Percentiles rank a stretch among this genome's conserved stretches.
Conservation (phyloP, 148 eudicot genomes). For the Fagopyrum tataricum region DNA sequence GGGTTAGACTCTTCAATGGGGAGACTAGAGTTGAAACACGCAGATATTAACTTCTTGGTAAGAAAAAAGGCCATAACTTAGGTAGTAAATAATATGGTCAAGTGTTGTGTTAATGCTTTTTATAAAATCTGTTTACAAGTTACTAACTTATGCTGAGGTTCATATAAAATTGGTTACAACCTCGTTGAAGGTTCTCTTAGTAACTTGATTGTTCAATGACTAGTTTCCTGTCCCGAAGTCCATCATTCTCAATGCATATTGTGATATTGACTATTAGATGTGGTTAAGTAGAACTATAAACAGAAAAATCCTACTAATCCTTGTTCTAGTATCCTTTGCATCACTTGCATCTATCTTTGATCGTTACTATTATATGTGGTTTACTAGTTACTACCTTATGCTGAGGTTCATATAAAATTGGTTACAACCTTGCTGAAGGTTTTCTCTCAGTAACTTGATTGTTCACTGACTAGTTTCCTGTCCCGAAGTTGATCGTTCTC, state of each 20-base stretch:
- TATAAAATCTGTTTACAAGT: not conserved
- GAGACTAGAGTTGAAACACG: conserved; percentile 15
- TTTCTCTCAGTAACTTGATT: not conserved
- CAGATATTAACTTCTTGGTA: conserved; percentile 12
- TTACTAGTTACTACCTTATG: not conserved
- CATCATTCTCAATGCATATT: not conserved
- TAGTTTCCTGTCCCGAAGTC: not conserved
- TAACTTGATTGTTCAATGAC: not conserved
- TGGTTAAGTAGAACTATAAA: not conserved
- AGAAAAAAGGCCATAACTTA: not conserved
- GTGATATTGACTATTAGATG: not conserved
- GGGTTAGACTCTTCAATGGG: conserved; percentile 16
- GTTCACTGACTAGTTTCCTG: not conserved
- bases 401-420: not conserved
- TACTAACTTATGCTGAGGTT: not conserved
- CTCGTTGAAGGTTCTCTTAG: not conserved
- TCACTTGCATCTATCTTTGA: not conserved
- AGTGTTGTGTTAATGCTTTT: no score
- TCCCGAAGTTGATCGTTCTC: not conserved
- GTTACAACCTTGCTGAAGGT: not conserved
- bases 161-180: not conserved
- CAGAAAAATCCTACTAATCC: not conserved
- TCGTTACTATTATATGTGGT: no score
- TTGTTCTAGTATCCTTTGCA: not conserved
- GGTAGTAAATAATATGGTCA: not conserved